Evolutionary conservation across 2,329 filamentous ascomycete species (phyloP).

Genomic region (Claviceps paspali): DNA sequence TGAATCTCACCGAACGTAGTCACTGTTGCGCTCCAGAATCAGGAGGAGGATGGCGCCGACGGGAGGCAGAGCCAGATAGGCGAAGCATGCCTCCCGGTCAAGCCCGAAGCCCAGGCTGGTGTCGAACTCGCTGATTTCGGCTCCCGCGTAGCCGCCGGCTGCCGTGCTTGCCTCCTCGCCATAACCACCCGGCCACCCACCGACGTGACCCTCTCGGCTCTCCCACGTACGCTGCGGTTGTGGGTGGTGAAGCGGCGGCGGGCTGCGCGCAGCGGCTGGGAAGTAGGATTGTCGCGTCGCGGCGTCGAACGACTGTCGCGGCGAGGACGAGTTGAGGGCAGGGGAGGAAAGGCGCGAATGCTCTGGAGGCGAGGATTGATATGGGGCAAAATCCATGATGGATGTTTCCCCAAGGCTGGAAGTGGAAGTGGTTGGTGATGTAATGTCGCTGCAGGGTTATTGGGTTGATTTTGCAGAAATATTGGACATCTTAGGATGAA

Average conservation of each 20-base stretch:
- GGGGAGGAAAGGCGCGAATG: conserved; percentile 68
- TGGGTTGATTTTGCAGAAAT: too few species aligned
- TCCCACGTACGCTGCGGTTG: conserved; percentile 42
- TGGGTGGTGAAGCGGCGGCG: conserved; percentile 29
- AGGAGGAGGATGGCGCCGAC: conserved; percentile 72
- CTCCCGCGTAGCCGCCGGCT: conserved; percentile 23
- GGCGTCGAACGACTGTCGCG: conserved; percentile 39
- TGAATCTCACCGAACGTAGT: conserved; percentile 71
- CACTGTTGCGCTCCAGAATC: conserved; percentile 82
- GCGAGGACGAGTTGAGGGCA: conserved; percentile 21
- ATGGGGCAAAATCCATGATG: conserved; percentile 86
- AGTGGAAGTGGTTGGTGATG: too few species aligned
- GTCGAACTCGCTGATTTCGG: conserved; percentile 67
- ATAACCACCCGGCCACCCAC: conserved; percentile 8
- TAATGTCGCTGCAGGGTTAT: too few species aligned
- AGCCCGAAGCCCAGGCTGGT: conserved; percentile 76
- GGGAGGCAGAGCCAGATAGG: conserved; percentile 75
- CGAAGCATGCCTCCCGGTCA: conserved; percentile 80
- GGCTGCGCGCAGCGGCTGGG: conserved; percentile 28
- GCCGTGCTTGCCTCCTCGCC: conserved; percentile 13
- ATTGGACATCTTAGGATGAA: too few species aligned
- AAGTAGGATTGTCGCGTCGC: conserved; percentile 41
- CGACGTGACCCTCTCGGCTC: conserved; percentile 23
- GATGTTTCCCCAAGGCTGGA: too few species aligned
- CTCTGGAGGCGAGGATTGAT: conserved; percentile 86